Base-by-base conservation (phyloP, 371 early-diverging fungal genomes). In the Catenaria anguillulae region DNA sequence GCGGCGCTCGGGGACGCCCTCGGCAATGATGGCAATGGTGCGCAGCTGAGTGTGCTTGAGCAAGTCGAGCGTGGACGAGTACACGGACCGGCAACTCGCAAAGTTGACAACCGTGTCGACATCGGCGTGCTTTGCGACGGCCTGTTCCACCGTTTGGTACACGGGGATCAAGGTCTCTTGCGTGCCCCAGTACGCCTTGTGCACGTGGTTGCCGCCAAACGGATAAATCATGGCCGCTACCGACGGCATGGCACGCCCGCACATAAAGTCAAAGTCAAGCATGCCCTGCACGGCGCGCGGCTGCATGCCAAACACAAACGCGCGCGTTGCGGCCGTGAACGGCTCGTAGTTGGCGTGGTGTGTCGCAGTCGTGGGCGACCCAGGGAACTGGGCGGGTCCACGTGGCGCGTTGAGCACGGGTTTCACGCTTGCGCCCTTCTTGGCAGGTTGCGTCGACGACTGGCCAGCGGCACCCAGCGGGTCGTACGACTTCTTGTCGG, bases 171-270 rank as follows among this genome's bases (percentile, higher is more conserved):
- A 78, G 23, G 92, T 94, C 76, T 97, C 97, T 78, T 91, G 86
- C 55, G 93, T 92, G 61, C 97, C 97, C 97, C 97, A 97, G 82
- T 97, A 97, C 79, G 94, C 95, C 77, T 95, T 97, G 72, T 94
- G 93, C 59, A 94, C 89, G 72, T 95, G 93, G 69, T 88, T 87
- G 34, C 96, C 96, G 64, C 97, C 94, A 75, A 97, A 97, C 63
- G 97, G 95, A 76, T 97, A 97, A 68, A 97, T 88, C 93, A 97
- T 95, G 67, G 92, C 92, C 23, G 95, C 94, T 33, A 97, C 97
- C n/a, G 92, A 91, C n/a, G 97, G 96, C 52, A 80, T 70, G n/a
- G 74, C 67, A 64, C 97, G 89, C 79, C 90, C 86, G 84, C 97
- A 97, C 82, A 97, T 97, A 61, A 84, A 93, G 73, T 97, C 97